Evolutionary conservation across 2,329 filamentous ascomycete species (phyloP).

Genomic region (Neofusicoccum sp.): DNA sequence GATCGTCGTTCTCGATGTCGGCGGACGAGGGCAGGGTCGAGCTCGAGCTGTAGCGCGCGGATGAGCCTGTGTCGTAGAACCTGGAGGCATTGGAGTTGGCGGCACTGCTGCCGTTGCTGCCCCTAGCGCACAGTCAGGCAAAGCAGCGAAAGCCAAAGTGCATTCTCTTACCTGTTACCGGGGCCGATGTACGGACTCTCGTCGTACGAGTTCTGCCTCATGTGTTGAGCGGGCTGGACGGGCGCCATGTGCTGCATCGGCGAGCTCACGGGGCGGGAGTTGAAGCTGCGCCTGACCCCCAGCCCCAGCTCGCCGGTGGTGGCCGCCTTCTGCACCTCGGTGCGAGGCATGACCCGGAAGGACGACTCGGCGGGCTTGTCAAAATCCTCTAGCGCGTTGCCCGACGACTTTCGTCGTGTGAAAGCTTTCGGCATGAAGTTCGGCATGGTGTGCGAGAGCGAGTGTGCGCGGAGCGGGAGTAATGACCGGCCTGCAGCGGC

Average conservation of each 20-base stretch:
- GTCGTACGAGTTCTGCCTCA: slow-evolving; percentile 20
- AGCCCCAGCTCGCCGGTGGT: slow-evolving; percentile 22
- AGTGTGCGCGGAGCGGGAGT: not conserved
- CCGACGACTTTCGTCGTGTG: slow-evolving; percentile 40
- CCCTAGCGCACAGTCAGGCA: slow-evolving; percentile 30
- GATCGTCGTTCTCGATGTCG: slow-evolving; percentile 39
- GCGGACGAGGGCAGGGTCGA: slow-evolving; percentile 45
- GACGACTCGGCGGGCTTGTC: slow-evolving; percentile 28
- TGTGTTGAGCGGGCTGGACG: slow-evolving; percentile 5
- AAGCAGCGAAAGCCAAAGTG: not conserved
- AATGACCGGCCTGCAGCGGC: slow-evolving; percentile 10
- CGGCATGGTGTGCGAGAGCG: slow-evolving; percentile 13
- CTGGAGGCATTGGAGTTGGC: slow-evolving; percentile 35
- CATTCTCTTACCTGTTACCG: slow-evolving; percentile 14
- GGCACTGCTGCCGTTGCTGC: slow-evolving; percentile 45
- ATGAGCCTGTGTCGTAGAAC: slow-evolving; percentile 36
- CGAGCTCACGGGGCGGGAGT: slow-evolving; percentile 18
- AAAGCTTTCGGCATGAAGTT: slow-evolving; percentile 30
- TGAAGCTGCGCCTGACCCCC: slow-evolving; percentile 14
- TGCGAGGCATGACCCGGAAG: slow-evolving; percentile 40
- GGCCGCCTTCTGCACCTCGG: slow-evolving; percentile 34
- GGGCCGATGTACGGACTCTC: slow-evolving; percentile 26
- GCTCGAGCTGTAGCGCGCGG: slow-evolving; percentile 36
- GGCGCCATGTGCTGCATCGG: slow-evolving; percentile 3
- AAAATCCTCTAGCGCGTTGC: slow-evolving; percentile 37